Percentiles rank a stretch among this genome's conserved stretches.
phyloP scores from a whole-genome alignment of 805 yeast genomes.

The Jamesozyma spencerorum region DNA sequence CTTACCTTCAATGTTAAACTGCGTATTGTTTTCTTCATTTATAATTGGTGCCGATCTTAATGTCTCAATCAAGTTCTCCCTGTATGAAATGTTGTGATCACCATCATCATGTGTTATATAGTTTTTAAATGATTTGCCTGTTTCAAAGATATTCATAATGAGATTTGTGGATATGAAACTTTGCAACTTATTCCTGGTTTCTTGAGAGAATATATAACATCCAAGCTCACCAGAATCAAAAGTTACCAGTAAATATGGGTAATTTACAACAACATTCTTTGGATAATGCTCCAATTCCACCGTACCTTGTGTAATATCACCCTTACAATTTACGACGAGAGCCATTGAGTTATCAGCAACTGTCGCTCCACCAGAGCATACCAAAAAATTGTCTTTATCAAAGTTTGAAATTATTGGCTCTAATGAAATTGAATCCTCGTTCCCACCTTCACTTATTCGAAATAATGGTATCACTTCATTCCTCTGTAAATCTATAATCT shows the following conservation, averaged over 20 bases:
- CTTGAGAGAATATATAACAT: slow-evolving; percentile 3
- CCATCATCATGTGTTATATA: slow-evolving; percentile 6
- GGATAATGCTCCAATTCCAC: slow-evolving; percentile 25
- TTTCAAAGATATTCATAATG: slow-evolving; percentile 8
- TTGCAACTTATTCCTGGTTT: background rate
- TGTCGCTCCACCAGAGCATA: slow-evolving; percentile 25
- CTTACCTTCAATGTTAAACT: slow-evolving; percentile 22
- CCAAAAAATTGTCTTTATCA: slow-evolving; percentile 15
- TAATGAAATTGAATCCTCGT: slow-evolving; percentile 6
- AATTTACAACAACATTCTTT: slow-evolving; percentile 11
- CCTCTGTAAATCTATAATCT: slow-evolving; percentile 16
- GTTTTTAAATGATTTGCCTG: slow-evolving; percentile 11
- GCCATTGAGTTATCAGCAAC: slow-evolving; percentile 24
- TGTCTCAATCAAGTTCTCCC: slow-evolving; percentile 15
- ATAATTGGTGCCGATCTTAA: slow-evolving; percentile 18
- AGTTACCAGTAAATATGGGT: slow-evolving; percentile 21
- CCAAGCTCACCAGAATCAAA: slow-evolving; percentile 8
- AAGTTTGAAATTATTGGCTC: slow-evolving; percentile 19
- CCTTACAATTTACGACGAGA: slow-evolving; percentile 23
- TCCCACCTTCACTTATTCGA: slow-evolving; percentile 20
- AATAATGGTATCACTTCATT: slow-evolving; percentile 19
- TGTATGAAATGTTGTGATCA: background rate
- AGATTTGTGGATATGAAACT: slow-evolving; percentile 3
- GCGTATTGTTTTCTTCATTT: slow-evolving; percentile 10
- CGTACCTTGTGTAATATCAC: slow-evolving; percentile 28